Conservation (phyloP, 1,139 yeast genomes). For the Nakaseomyces glabratus region DNA sequence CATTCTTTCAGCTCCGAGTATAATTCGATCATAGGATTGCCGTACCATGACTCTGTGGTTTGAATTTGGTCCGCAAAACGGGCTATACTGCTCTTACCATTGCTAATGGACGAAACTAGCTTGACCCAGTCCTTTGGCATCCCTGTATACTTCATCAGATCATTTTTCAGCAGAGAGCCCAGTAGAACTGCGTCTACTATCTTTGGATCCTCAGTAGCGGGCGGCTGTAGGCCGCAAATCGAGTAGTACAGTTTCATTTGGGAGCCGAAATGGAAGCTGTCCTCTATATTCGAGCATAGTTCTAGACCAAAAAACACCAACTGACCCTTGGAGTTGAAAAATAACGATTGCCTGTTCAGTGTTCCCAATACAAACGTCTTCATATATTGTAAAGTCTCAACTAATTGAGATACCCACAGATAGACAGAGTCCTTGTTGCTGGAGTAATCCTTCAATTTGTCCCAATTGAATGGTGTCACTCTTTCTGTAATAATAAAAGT, state of each 20-base stretch:
- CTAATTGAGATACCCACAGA: slow-evolving; percentile 53
- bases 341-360: slow-evolving; percentile 49
- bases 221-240: slow-evolving; percentile 28
- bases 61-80: slow-evolving; percentile 15
- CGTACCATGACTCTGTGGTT: slow-evolving; percentile 16
- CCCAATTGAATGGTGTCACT: slow-evolving; percentile 48
- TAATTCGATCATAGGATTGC: slow-evolving; percentile 17
- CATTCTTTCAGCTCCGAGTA: slow-evolving; percentile 25
- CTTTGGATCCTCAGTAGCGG: slow-evolving; percentile 26
- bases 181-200: slow-evolving; percentile 57
- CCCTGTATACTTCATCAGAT: slow-evolving; percentile 36
- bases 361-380: slow-evolving; percentile 62
- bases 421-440: slow-evolving; percentile 35
- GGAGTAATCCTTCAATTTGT: slow-evolving; percentile 10
- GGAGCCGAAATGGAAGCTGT: slow-evolving; percentile 19
- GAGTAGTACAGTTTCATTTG: slow-evolving; percentile 36
- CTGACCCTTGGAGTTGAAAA: slow-evolving; percentile 60
- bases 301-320: slow-evolving; percentile 87
- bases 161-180: slow-evolving; percentile 47
- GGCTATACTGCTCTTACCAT: slow-evolving; percentile 16
- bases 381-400: slow-evolving; percentile 50
- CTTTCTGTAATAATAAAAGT: slow-evolving; percentile 74
- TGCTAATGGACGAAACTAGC: slow-evolving; percentile 11
- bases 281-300: slow-evolving; percentile 39
- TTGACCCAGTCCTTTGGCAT: slow-evolving; percentile 20